These are phyloP conservation scores for Paxillus involutus DNA, from an alignment of 768 basidiomycete genomes.

Conservation along the genomic window DNA sequence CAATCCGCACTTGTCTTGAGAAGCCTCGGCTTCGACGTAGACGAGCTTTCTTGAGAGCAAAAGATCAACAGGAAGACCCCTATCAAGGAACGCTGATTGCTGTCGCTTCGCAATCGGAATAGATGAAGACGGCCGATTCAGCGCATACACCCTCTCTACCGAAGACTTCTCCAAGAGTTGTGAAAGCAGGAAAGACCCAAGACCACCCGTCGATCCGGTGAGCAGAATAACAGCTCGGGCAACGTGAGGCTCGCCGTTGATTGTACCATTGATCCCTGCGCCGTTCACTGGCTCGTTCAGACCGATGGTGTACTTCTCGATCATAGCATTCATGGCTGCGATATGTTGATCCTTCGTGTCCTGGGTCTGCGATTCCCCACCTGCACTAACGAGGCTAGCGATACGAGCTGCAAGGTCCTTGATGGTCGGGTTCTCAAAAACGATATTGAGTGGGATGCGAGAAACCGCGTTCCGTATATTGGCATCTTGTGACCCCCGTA, in stretches of 20 bases:
- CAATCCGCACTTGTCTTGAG: conserved; percentile 31
- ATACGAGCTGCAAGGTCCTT: conserved; percentile 1
- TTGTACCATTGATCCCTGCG: conserved; percentile 10
- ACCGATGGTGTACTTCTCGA: conserved; percentile 36
- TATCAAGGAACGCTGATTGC: no score
- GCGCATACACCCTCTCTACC: conserved; percentile 31
- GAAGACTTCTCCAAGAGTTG: conserved; percentile 23
- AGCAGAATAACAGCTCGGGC: conserved; percentile 12
- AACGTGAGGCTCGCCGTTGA: background rate
- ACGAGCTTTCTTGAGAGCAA: conserved; percentile 34
- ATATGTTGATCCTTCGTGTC: conserved; percentile 2
- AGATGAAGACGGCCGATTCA: no score
- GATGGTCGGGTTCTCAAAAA: conserved; percentile 41
- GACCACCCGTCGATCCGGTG: conserved; percentile 44
- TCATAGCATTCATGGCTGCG: conserved; percentile 33
- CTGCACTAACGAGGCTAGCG: conserved; percentile 4
- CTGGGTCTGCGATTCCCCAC: background rate
- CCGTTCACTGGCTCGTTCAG: conserved; percentile 14
- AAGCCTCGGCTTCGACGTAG: conserved; percentile 38
- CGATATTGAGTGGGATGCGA: conserved; percentile 28
- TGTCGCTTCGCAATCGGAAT: no score
- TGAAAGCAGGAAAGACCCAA: conserved; percentile 40
- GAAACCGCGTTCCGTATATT: conserved; percentile 19
- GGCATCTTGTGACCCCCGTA: conserved; percentile 27
- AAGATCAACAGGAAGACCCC: no score